Base-by-base conservation (phyloP, 2,329 filamentous ascomycete species). In the Paracorniculantispora psalliotae region DNA sequence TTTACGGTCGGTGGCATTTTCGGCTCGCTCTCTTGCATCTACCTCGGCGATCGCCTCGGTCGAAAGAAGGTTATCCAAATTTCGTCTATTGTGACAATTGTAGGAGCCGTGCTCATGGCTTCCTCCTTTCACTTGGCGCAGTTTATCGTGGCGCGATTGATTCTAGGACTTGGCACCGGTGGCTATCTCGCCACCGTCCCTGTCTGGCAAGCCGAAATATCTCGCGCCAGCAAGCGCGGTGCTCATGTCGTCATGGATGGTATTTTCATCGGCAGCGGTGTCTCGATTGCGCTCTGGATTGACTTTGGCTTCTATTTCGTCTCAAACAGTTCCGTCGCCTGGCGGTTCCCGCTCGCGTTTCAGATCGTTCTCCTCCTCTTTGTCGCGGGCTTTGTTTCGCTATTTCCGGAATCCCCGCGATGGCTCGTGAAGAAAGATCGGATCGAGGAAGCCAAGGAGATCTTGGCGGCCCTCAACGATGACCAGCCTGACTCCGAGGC, bases 1-100 rank as follows among this genome's bases (percentile, higher is more conserved):
- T 82, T 82, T 63, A 80, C 81, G n/a, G 77, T 85, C 50, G 83
- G 83, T 6, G 83, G 82, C 13, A 81, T 86, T 63, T 67, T 82
- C 76, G 62, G 84, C 77, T 84, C 67, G 6, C 41, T 71, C 4
- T 66, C 67, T 2, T 71, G 69, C 57, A 67, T 67, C 3, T 71
- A 66, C 49, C 83, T 82, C 2, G 83, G 83, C 74, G 83, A 87
- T 63, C 76, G 76, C 43, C 78, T 84, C 48, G 84, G 84, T 9
- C 77, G 84, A n/a, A 77, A 78, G 61, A 75, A 75, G 62, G 83
- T 82, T 4, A 81, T 85, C 59, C 75, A 83, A 63, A 71, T 81
- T 28, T 81, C 81, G 13, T 78, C 79, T 0, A 53, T 76, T 8
- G 78, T 85, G 62, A 79, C 79, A 46, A 59, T 70, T 25, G 55